Conservation (phyloP, 495 filamentous ascomycete genomes). For the Copromyces sp. region DNA sequence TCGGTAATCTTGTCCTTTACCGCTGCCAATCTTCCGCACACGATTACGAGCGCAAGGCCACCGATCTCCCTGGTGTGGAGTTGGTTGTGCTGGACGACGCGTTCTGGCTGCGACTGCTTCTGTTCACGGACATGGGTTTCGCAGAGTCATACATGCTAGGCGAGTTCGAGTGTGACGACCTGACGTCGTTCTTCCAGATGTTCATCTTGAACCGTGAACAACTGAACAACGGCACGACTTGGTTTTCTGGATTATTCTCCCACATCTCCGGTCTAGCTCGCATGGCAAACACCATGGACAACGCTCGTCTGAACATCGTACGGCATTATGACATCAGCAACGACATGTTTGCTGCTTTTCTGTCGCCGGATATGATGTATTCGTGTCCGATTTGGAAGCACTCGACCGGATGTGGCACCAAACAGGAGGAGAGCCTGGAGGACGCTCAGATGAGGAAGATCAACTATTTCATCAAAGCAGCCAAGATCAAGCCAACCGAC, state of each 20-base stretch:
- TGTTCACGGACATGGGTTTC: constrained; percentile 67
- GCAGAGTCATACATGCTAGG: constrained; percentile 62
- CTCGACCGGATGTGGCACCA: neutral
- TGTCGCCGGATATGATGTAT: constrained; percentile 68
- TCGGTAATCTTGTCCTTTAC: neutral
- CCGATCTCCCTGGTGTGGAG: constrained; percentile 25
- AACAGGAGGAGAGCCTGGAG: constrained; percentile 42
- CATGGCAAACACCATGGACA: constrained; percentile 52
- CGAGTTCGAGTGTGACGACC: constrained; percentile 51
- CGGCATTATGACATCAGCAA: constrained; percentile 73
- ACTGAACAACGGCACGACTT: constrained; percentile 44
- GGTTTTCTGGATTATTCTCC: constrained; percentile 46
- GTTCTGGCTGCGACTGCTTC: constrained; percentile 55
- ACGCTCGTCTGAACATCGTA: constrained; percentile 52
- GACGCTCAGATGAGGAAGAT: constrained; percentile 59
- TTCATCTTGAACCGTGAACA: constrained; percentile 53
- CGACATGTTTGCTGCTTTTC: constrained; percentile 60
- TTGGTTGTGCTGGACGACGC: constrained; percentile 47
- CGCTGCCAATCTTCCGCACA: constrained; percentile 2
- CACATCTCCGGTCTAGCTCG: constrained; percentile 42
- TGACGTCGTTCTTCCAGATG: constrained; percentile 57
- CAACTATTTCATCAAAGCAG: constrained; percentile 47
- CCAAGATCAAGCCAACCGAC: constrained; percentile 49
- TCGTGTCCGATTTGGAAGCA: constrained; percentile 59
- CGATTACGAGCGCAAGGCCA: constrained; percentile 12